Evolutionary conservation across 306 rosid species (phyloP).

Genomic region (Acacia crassicarpa): DNA sequence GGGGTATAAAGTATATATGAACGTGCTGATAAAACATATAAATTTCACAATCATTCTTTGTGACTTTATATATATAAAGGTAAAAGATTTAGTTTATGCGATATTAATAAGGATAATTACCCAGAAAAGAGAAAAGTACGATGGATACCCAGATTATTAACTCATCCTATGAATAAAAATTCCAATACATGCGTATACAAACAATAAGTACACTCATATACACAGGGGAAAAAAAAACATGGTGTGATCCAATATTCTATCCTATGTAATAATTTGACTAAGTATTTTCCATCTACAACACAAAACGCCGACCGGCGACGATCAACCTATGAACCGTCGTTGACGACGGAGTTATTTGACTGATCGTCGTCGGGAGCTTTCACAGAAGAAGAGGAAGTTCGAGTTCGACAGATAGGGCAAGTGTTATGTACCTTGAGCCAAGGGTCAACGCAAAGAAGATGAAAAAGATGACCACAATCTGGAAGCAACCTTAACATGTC

Average conservation of each 20-base stretch:
- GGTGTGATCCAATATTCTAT: not conserved
- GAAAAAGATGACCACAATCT: conserved; percentile 46
- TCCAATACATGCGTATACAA: not conserved
- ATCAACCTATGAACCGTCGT: not conserved
- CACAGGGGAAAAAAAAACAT: not conserved
- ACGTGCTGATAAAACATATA: too few species aligned
- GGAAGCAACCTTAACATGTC: conserved; percentile 48
- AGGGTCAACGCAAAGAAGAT: conserved; percentile 46
- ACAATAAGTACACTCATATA: not conserved
- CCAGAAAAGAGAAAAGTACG: not conserved
- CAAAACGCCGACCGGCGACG: not conserved
- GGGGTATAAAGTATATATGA: too few species aligned
- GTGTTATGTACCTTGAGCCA: conserved; percentile 50
- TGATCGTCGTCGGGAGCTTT: not conserved
- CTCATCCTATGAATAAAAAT: not conserved
- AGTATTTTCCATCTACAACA: not conserved
- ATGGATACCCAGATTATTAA: not conserved
- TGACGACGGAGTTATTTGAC: not conserved
- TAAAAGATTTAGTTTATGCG: not conserved
- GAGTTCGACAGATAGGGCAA: conserved; percentile 55
- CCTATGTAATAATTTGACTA: not conserved
- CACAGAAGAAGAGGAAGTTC: not conserved
- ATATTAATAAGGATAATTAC: not conserved
- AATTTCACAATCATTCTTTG: not conserved
- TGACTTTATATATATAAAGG: too few species aligned